Base-by-base conservation (phyloP, 768 basidiomycete genomes). In the Tylopilus rubrobrunneus region DNA sequence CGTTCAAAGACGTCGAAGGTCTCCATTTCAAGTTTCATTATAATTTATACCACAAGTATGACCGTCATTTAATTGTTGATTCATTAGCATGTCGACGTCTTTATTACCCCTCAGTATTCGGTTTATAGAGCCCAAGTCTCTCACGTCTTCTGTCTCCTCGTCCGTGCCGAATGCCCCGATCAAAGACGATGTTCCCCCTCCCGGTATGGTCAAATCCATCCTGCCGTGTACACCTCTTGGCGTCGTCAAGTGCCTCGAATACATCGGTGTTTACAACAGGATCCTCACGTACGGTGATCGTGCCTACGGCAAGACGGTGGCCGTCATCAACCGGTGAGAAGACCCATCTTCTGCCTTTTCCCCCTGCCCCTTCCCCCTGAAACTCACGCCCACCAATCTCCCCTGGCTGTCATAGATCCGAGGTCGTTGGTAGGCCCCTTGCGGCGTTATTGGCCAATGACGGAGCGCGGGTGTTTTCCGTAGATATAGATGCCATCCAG, bases 151-250 rank as follows among this genome's bases (percentile, higher is more conserved):
- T 0, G 62, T 77, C 6, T 66, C 74, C 17, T 67, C 73, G 0
- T 58, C 72, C 12, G 62, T 60, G 28, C 59, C 62, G 10, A 54
- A 64, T 12, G 54, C 67, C 23, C 65, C 72, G 5, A 67, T 73
- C 29, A 74, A 76, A 62, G 74, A 63, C 40, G 88, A 92, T 54
- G 72, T 78, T 12, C 85, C 90, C 2, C 92, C 94, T 5, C 71
- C 83, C 0, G 93, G 94, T 23, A 87, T 86, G 52, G 92, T 97
- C 64, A 98, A 98, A 72, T 96, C 93, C 5, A 92, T 99, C 65
- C 81, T 99, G 34, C 97, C 97, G 0, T 99, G 97, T 71, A 99
- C 97, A 5, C 95, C 97, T 0, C 81, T 99, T 11, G 97, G 93
- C 4, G 88, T 98, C 64, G 95, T 99, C 59, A 99, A 99, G 72